phyloP scores from a whole-genome alignment of 2,329 filamentous ascomycete genomes.

The Aspergillus sp. region DNA sequence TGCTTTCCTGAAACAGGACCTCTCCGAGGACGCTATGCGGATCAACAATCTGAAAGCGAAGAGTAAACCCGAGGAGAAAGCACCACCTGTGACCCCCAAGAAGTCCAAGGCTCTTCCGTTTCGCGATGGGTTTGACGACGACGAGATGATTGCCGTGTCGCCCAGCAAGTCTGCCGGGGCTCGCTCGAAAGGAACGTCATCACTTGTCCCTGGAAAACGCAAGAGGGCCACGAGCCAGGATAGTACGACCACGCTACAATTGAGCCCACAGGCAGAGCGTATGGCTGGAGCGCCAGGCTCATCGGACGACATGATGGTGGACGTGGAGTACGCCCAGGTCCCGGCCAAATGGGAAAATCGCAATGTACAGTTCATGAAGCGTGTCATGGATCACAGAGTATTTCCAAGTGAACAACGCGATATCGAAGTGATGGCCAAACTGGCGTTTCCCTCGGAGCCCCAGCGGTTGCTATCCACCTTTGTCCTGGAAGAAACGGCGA shows the following conservation, averaged over 20 bases:
- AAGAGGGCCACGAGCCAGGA: slow-evolving; percentile 45
- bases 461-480: slow-evolving; percentile 43
- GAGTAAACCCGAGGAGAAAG: slow-evolving; percentile 24
- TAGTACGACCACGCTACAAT: slow-evolving; percentile 43
- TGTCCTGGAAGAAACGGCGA: slow-evolving; percentile 43
- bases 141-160: slow-evolving; percentile 48
- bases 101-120: slow-evolving; percentile 40
- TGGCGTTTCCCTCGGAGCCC: slow-evolving; percentile 45
- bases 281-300: slow-evolving; percentile 18
- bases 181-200: slow-evolving; percentile 44
- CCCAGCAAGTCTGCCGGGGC: slow-evolving; percentile 41
- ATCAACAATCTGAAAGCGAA: slow-evolving; percentile 34
- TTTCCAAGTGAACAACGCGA: slow-evolving; percentile 39
- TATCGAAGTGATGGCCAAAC: slow-evolving; percentile 45
- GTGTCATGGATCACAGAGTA: slow-evolving; percentile 48
- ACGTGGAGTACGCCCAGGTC: slow-evolving; percentile 17
- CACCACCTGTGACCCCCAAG: slow-evolving; percentile 41
- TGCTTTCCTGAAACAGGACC: slow-evolving; percentile 51
- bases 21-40: slow-evolving; percentile 46
- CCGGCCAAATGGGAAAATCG: slow-evolving; percentile 13
- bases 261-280: slow-evolving; percentile 22
- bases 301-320: slow-evolving; percentile 12
- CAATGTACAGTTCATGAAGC: slow-evolving; percentile 40
- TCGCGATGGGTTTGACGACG: slow-evolving; percentile 56
- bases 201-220: slow-evolving; percentile 48